Conservation (phyloP, 352 stramenopile genomes). For the Hyaloperonospora brassicae region DNA sequence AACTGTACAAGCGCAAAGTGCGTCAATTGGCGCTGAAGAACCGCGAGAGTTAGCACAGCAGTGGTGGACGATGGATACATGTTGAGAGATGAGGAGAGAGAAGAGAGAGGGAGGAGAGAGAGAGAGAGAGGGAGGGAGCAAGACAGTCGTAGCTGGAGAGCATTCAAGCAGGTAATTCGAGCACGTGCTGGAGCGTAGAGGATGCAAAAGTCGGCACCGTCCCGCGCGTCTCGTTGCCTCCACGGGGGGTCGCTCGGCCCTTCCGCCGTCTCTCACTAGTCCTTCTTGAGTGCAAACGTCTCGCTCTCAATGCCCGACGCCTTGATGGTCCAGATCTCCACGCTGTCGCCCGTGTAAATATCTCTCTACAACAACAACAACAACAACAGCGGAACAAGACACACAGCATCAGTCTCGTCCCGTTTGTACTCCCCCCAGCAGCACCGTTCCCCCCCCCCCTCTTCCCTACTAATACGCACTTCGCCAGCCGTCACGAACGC, state of each 20-base stretch:
- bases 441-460: no score
- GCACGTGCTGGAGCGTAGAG: no score
- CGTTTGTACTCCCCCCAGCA: no score
- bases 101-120: no score
- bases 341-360: constrained; percentile 98
- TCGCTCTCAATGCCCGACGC: constrained; percentile 86
- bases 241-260: no score
- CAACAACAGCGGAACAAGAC: constrained; percentile 2
- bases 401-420: constrained; percentile 5
- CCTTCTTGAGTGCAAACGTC: constrained; percentile 92
- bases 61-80: not conserved
- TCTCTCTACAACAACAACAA: constrained; percentile 63
- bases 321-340: constrained; percentile 98
- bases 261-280: constrained; percentile 50
- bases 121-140: no score
- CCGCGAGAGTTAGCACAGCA: constrained; percentile 53
- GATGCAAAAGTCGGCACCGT: no score
- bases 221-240: no score
- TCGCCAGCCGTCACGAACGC: constrained; percentile 97
- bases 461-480: constrained; percentile 17
- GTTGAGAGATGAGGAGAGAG: no score
- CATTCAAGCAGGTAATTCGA: no score
- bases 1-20: constrained; percentile 84
- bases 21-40: constrained; percentile 78
- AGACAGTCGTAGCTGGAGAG: no score